Evolutionary conservation across 1,284 basidiomycete genomes (phyloP).

Genomic region (Irpex lacteus): DNA sequence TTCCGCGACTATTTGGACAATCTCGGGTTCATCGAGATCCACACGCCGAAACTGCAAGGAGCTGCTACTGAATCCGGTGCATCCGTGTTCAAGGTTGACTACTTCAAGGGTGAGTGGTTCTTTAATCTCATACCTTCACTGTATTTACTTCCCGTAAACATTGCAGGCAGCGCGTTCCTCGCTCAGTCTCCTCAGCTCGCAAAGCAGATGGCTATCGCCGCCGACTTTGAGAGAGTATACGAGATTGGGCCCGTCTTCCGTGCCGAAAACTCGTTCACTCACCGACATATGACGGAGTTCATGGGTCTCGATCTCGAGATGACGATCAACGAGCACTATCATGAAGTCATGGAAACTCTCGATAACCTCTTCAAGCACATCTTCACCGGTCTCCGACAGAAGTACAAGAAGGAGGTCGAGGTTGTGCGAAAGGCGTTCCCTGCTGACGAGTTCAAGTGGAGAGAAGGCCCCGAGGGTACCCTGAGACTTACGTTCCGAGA

Average conservation of each 20-base stretch:
- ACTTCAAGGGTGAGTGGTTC: conserved; percentile 80
- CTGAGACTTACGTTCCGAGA: conserved; percentile 83
- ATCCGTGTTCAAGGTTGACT: conserved; percentile 96
- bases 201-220: conserved; percentile 99
- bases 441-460: conserved; percentile 87
- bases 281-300: conserved; percentile 98
- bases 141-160: conserved; percentile 4
- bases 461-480: conserved; percentile 79
- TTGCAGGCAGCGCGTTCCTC: conserved; percentile 82
- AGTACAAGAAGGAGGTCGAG: conserved; percentile 80
- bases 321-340: conserved; percentile 97
- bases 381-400: conserved; percentile 78
- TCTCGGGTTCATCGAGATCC: conserved; percentile 90
- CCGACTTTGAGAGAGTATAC: conserved; percentile 97
- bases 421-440: conserved; percentile 87
- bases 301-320: conserved; percentile 99
- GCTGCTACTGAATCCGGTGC: conserved; percentile 97
- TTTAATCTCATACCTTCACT: conserved; percentile 10
- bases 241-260: conserved; percentile 97
- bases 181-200: conserved; percentile 97
- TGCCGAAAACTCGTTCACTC: conserved; percentile 97
- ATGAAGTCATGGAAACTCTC: conserved; percentile 89
- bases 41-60: conserved; percentile 96
- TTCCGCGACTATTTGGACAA: conserved; percentile 86
- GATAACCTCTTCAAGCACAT: conserved; percentile 83